phyloP scores from a whole-genome alignment of 371 early-diverging fungal species.

The Mortierella sp. region DNA sequence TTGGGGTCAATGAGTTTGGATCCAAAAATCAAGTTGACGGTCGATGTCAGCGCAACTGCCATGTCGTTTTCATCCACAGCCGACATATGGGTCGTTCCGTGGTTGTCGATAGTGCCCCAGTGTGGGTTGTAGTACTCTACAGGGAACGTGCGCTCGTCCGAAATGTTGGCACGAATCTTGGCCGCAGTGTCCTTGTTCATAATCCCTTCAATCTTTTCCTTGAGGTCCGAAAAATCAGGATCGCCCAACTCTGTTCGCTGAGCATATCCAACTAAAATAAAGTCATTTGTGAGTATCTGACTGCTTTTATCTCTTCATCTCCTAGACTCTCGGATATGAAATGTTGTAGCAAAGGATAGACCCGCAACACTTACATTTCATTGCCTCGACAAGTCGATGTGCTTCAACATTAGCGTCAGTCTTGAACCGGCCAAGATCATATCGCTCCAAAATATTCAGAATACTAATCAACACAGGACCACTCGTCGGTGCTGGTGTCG shows the following conservation, averaged over 20 bases:
- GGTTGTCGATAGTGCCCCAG: slow-evolving; percentile 82
- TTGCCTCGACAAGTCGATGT: slow-evolving; percentile 90
- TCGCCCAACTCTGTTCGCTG: slow-evolving; percentile 86
- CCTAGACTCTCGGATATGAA: no score
- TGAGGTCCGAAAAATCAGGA: slow-evolving; percentile 70
- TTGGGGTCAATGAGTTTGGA: slow-evolving; percentile 89
- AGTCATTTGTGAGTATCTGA: not conserved
- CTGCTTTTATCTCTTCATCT: no score
- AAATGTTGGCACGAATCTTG: slow-evolving; percentile 72
- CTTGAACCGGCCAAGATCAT: slow-evolving; percentile 63
- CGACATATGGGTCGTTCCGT: slow-evolving; percentile 98
- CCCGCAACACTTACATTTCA: slow-evolving; percentile 69
- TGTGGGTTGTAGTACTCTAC: slow-evolving; percentile 81
- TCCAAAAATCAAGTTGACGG: slow-evolving; percentile 96
- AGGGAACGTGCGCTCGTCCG: slow-evolving; percentile 60
- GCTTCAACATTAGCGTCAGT: slow-evolving; percentile 67
- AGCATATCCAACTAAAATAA: slow-evolving; percentile 73
- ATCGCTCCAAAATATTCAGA: slow-evolving; percentile 91
- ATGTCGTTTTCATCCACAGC: slow-evolving; percentile 86
- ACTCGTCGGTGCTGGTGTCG: slow-evolving; percentile 79
- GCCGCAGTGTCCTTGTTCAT: slow-evolving; percentile 75
- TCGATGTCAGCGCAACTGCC: slow-evolving; percentile 92
- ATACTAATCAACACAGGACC: slow-evolving; percentile 86
- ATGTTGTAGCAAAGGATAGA: no score
- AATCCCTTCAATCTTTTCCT: slow-evolving; percentile 66